These are phyloP conservation scores for Trametes elegans DNA, from an alignment of 768 basidiomycete species.

Conservation along the genomic window DNA sequence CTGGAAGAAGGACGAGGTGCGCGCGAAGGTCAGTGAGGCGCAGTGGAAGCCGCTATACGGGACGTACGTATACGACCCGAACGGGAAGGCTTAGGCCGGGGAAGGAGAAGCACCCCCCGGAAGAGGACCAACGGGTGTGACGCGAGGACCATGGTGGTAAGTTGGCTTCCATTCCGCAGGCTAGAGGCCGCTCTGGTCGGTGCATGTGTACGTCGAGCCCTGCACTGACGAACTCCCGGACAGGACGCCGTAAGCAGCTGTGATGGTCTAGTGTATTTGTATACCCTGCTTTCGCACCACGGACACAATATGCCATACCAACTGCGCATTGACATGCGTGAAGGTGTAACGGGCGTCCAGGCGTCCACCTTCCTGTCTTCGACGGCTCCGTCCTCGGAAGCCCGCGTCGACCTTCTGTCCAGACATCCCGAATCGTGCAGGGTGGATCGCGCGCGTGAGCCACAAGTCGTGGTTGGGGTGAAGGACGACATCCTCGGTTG, in stretches of 20 bases:
- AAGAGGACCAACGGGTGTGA: not conserved
- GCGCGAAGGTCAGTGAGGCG: slow-evolving; percentile 45
- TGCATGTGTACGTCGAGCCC: not conserved
- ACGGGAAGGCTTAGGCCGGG: slow-evolving; percentile 36
- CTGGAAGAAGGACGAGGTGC: slow-evolving; percentile 48
- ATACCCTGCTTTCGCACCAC: not conserved
- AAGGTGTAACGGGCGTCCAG: too few species aligned
- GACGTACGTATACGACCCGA: slow-evolving; percentile 59
- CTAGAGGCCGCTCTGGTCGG: not conserved
- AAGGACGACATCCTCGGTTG: not conserved
- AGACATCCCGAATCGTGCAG: not conserved
- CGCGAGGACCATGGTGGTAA: not conserved
- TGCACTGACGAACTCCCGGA: not conserved
- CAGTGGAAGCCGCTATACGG: slow-evolving; percentile 68
- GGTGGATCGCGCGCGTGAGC: not conserved
- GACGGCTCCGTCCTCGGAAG: slow-evolving; percentile 12
- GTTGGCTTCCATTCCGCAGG: slow-evolving; percentile 9
- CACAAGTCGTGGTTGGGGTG: slow-evolving; percentile 5
- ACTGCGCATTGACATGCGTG: not conserved
- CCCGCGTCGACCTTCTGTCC: slow-evolving; percentile 4
- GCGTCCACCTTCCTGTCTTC: not conserved
- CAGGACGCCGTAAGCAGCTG: slow-evolving; percentile 3
- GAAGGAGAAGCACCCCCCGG: not conserved
- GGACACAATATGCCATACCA: slow-evolving; percentile 12
- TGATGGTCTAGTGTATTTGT: not conserved